These are phyloP conservation scores for Cladophialophora psammophila DNA, from an alignment of 2,329 filamentous ascomycete genomes.

Conservation along the genomic window DNA sequence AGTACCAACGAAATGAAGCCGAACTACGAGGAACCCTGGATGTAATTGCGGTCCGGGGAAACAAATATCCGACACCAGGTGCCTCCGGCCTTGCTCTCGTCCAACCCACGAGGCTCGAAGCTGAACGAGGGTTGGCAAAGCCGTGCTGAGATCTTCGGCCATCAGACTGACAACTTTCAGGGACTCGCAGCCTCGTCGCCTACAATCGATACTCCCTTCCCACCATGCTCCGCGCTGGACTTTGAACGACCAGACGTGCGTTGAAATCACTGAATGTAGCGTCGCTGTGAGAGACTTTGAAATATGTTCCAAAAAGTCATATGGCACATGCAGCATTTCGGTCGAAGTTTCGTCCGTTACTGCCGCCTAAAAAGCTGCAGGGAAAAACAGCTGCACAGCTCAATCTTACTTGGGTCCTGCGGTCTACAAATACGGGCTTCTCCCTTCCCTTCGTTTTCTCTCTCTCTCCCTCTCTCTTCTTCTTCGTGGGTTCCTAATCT, in stretches of 20 bases:
- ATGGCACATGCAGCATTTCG: conserved; percentile 4
- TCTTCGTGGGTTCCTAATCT: neutral
- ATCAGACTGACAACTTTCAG: conserved; percentile 32
- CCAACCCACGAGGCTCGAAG: too few relatives aligned
- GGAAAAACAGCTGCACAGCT: neutral
- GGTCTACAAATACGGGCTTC: conserved; percentile 11
- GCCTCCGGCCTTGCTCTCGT: too few relatives aligned
- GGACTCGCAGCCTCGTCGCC: conserved; percentile 25
- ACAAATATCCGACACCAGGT: too few relatives aligned
- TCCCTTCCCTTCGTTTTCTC: neutral
- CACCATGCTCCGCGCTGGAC: neutral
- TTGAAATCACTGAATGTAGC: too few relatives aligned
- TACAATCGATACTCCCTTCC: neutral
- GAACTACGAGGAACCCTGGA: too few relatives aligned
- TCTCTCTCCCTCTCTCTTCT: neutral
- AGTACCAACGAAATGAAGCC: too few relatives aligned
- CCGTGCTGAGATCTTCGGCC: conserved; percentile 30
- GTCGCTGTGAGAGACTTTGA: neutral
- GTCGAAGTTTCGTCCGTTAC: conserved; percentile 24
- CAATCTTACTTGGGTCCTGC: neutral
- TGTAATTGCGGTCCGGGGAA: too few relatives aligned
- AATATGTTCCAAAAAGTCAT: neutral
- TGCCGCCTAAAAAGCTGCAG: conserved; percentile 11
- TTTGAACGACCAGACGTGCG: neutral
- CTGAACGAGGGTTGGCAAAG: neutral